Evolutionary conservation across 768 basidiomycete species (phyloP), one percentile per base, ranked within the genome.

Genomic region (Exidia glandulosa): DNA sequence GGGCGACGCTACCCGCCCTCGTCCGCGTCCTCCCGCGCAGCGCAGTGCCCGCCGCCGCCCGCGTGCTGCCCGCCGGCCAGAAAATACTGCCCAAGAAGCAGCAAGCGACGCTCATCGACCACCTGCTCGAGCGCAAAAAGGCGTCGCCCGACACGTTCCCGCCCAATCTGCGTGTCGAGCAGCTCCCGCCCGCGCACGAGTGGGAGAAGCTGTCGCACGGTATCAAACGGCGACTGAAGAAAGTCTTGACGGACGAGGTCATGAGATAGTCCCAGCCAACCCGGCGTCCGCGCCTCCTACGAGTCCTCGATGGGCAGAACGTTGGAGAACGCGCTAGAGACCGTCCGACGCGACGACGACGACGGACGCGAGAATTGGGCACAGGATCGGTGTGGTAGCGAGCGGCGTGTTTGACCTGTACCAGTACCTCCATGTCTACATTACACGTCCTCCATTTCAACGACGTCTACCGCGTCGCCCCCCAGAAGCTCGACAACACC

Each of bases 391-490:
- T 13, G 19, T 14, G n/a, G 41, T 14, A 14, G 41, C 41, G 41
- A 19, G 41, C 19, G 6, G 41, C 19, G 41, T 45, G 41, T 54
- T 31, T 23, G 9, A 6, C 47, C 25, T 48, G 50, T 25, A 54
- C 50, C 19, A 4, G 50, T 31, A 27, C 27, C 9, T 13, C 30
- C 50, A 54, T 78, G 76, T 67, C 63, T 16, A 9, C 6, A 10
- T 62, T 80, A 30, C 70, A 73, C 23, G 78, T 90, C 58, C 61
- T 85, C 2, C 88, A 90, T 64, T 90, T 84, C 76, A 90, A 90
- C 73, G 88, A 90, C 67, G 87, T 85, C 27, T 95, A 94, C 71
- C 83, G 90, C 27, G 87, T 92, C 33, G 76, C 79, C 3, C 83
- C 85, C 10, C 90, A 93, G 70, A 90, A 87, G 68, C 65, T 86